phyloP scores from a whole-genome alignment of 441 rosid genomes.

The Sinapis alba region DNA sequence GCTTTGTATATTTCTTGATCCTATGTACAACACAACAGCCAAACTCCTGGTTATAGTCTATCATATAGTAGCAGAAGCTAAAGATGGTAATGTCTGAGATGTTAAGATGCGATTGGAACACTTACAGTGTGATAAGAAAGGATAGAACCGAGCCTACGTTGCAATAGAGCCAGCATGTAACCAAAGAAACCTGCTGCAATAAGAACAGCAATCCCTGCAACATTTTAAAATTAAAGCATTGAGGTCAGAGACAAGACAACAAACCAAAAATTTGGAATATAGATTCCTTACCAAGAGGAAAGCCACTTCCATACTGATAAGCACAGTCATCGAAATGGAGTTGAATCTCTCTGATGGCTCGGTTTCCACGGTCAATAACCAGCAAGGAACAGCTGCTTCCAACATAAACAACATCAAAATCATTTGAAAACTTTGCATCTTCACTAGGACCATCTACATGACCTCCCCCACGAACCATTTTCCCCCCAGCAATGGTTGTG shows the following conservation, averaged over 20 bases:
- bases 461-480: constrained; percentile 68
- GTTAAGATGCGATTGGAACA: not conserved
- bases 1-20: constrained; percentile 47
- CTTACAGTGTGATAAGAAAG: not conserved
- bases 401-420: constrained; percentile 76
- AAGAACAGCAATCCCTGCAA: constrained; percentile 51
- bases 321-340: constrained; percentile 82
- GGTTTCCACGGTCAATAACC: constrained; percentile 86
- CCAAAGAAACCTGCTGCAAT: not conserved
- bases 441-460: constrained; percentile 93
- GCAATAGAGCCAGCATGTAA: not conserved
- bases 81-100: not conserved
- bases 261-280: no score
- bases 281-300: constrained; percentile 81
- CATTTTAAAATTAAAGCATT: not conserved
- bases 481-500: constrained; percentile 94
- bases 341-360: constrained; percentile 87
- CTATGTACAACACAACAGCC: constrained; percentile 39
- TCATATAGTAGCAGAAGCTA: not conserved
- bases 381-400: constrained; percentile 87
- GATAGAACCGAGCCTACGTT: not conserved
- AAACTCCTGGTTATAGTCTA: not conserved
- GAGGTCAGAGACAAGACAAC: no score
- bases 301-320: constrained; percentile 60
- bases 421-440: constrained; percentile 86